Evolutionary conservation across 192 early-diverging fungal species (phyloP).

Genomic region (Coemansia sp.): DNA sequence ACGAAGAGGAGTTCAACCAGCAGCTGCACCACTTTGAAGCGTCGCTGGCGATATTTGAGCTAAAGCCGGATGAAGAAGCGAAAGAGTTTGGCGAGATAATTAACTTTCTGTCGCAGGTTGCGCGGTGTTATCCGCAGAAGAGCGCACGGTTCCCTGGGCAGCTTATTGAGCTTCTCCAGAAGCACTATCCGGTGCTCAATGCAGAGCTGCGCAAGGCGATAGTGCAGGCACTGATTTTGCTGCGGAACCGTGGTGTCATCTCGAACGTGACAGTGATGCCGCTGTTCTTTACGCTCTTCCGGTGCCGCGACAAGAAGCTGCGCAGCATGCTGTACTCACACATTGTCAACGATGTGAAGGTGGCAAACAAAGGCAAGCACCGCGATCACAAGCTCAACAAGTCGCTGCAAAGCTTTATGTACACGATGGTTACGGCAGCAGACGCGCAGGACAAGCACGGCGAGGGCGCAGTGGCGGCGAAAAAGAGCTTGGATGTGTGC

Average conservation of each 20-base stretch:
- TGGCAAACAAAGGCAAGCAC: slow-evolving; percentile 78
- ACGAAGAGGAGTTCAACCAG: slow-evolving; percentile 90
- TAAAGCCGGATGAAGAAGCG: slow-evolving; percentile 80
- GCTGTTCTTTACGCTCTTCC: slow-evolving; percentile 95
- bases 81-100: slow-evolving; percentile 86
- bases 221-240: slow-evolving; percentile 85
- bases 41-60: slow-evolving; percentile 78
- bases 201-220: slow-evolving; percentile 81
- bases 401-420: slow-evolving; percentile 96
- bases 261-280: slow-evolving; percentile 70
- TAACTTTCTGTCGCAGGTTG: slow-evolving; percentile 87
- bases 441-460: slow-evolving; percentile 64
- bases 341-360: slow-evolving; percentile 95
- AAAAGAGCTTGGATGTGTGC: slow-evolving; percentile 94
- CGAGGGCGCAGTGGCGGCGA: slow-evolving; percentile 87
- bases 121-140: slow-evolving; percentile 84
- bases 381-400: slow-evolving; percentile 99
- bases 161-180: slow-evolving; percentile 79
- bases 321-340: slow-evolving; percentile 86
- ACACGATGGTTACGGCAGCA: slow-evolving; percentile 83
- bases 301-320: slow-evolving; percentile 89
- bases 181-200: slow-evolving; percentile 77
- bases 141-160: slow-evolving; percentile 77
- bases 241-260: slow-evolving; percentile 83
- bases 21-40: slow-evolving; percentile 93